Evolutionary conservation across 768 basidiomycete genomes (phyloP).

Genomic region (Russula lepida): DNA sequence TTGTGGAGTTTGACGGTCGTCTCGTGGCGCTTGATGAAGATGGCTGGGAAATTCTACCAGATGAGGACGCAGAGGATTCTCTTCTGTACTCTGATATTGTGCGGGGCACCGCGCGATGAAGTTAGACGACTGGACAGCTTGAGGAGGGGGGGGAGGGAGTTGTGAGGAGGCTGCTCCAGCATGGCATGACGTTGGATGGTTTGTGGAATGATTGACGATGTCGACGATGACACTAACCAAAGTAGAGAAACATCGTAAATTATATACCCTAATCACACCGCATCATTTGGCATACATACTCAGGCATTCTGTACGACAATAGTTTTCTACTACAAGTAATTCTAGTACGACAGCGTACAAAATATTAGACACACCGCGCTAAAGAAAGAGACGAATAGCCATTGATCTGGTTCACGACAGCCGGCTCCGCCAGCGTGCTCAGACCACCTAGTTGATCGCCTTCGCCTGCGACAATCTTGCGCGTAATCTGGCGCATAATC

Average conservation of each 20-base stretch:
- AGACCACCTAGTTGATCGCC: slow-evolving; percentile 94
- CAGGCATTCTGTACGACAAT: background rate
- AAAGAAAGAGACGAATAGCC: too few species aligned
- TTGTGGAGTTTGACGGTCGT: slow-evolving; percentile 13
- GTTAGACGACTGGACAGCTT: background rate
- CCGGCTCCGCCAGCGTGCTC: slow-evolving; percentile 85
- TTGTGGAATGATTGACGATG: slow-evolving; percentile 10
- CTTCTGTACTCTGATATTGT: slow-evolving; percentile 14
- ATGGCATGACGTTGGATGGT: background rate
- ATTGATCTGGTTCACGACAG: slow-evolving; percentile 80
- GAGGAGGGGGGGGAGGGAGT: background rate
- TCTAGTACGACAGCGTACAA: background rate
- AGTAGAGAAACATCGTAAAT: slow-evolving; percentile 12
- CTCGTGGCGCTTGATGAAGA: slow-evolving; percentile 16
- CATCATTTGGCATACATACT: slow-evolving; percentile 5
- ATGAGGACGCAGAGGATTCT: background rate
- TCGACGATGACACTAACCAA: slow-evolving; percentile 6
- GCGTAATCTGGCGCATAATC: slow-evolving; percentile 94
- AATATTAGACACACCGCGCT: background rate
- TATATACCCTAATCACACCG: slow-evolving; percentile 12
- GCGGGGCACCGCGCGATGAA: slow-evolving; percentile 4
- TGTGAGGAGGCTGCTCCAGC: background rate
- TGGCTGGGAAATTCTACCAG: slow-evolving; percentile 15
- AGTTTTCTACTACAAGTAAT: background rate
- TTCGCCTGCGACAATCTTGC: slow-evolving; percentile 93